These are phyloP conservation scores for Serendipita sp. DNA, from an alignment of 768 basidiomycete species.

Conservation along the genomic window DNA sequence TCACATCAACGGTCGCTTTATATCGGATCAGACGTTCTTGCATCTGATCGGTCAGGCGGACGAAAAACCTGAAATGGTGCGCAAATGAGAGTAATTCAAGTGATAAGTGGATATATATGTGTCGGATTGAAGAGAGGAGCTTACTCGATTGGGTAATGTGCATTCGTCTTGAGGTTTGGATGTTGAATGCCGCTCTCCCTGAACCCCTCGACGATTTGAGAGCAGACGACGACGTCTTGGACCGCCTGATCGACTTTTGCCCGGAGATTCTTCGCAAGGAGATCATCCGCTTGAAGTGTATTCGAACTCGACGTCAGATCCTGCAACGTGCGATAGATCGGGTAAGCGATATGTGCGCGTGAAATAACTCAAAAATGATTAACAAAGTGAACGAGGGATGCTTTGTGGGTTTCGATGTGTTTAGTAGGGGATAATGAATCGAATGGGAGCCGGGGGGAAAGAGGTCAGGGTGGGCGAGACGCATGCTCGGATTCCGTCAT, in stretches of 20 bases:
- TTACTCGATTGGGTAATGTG: conserved; percentile 68
- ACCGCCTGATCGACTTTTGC: conserved; percentile 60
- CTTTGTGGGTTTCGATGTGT: too few relatives aligned
- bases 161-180: conserved; percentile 57
- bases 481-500: too few relatives aligned
- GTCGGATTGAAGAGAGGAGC: conserved; percentile 15
- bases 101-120: not conserved
- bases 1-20: conserved; percentile 63
- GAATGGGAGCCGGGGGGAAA: too few relatives aligned
- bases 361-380: too few relatives aligned
- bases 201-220: conserved; percentile 62
- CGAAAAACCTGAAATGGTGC: conserved; percentile 40
- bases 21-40: conserved; percentile 58
- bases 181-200: conserved; percentile 38
- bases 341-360: too few relatives aligned
- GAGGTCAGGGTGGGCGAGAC: too few relatives aligned
- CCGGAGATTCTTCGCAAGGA: conserved; percentile 52
- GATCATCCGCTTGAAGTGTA: conserved; percentile 47
- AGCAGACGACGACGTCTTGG: conserved; percentile 64
- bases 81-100: not conserved
- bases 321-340: conserved; percentile 20
- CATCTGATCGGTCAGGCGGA: conserved; percentile 54
- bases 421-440: too few relatives aligned
- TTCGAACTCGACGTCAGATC: conserved; percentile 47
- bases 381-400: too few relatives aligned